Conservation (phyloP, 2,329 filamentous ascomycete genomes). For the Clarireedia paspali region DNA sequence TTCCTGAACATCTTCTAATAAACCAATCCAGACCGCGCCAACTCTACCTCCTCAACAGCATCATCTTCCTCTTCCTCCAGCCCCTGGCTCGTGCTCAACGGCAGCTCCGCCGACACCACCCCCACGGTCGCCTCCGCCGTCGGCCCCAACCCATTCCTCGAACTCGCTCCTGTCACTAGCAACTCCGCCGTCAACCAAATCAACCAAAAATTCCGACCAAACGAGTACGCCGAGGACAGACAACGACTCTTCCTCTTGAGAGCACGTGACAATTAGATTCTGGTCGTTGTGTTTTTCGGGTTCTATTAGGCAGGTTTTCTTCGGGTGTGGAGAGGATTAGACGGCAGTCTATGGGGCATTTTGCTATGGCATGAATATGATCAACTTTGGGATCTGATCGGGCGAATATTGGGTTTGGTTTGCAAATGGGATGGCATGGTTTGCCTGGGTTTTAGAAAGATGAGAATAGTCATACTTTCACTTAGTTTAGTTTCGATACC, state of each 20-base stretch:
- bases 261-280: conserved; percentile 5
- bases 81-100: conserved; percentile 7
- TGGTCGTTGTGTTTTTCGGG: neutral
- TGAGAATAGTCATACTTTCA: neutral
- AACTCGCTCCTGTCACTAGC: conserved; percentile 2
- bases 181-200: neutral
- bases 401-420: neutral
- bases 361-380: too few relatives aligned
- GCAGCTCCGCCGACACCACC: neutral
- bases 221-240: conserved; percentile 3
- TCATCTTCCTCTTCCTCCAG: neutral
- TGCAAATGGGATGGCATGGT: neutral
- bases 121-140: neutral
- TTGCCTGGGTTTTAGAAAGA: neutral
- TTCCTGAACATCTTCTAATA: neutral
- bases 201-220: neutral
- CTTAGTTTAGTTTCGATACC: neutral
- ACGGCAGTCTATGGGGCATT: too few relatives aligned
- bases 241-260: conserved; percentile 6
- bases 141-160: conserved; percentile 2
- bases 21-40: neutral
- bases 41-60: neutral
- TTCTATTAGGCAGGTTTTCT: neutral
- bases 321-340: neutral
- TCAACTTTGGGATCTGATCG: neutral